Evolutionary conservation across 495 filamentous ascomycete genomes (phyloP), one percentile per base, ranked within the genome.

Genomic region (Aspergillus diversus): DNA sequence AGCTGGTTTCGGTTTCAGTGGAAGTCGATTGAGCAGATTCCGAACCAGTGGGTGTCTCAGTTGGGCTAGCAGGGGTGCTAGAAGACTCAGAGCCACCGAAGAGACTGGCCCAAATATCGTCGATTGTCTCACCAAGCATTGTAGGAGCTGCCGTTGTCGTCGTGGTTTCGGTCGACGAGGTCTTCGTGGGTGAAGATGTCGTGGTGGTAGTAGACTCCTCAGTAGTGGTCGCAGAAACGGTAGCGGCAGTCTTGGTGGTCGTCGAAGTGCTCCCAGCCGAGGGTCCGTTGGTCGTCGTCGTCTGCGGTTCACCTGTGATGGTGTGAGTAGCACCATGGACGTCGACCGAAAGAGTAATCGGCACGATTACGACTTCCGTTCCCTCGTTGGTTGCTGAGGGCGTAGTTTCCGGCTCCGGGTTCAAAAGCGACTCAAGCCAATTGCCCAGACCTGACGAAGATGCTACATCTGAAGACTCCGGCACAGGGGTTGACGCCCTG

Each of bases 321-420:
- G 72, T 72, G 47, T 70, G 68, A 5, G 72, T 69, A 31, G 60
- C 57, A 48, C 72, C 72, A 54, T 70, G 42, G n/a, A 49, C 35
- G 49, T 70, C 72, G 32, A 74, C 63, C 4, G 68, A 74, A 13
- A 74, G 59, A 27, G 67, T 70, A 11, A 73, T 63, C 13, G 57
- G 73, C 33, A 66, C 59, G 55, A 63, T 68, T 7, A 68, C 71
- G 51, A 63, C 72, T 55, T 50, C 64, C 58, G 43, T 69, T 56
- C 53, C 61, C 55, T 21, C 52, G 53, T 42, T 67, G 62, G 33
- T 65, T 55, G 49, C 61, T 58, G 65, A 63, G 52, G 57, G 59
- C 57, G 64, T 21, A 49, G 58, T 65, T 27, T 34, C 46, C 21
- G 63, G 49, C 9, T 21, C 27, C 4, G 52, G 31, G 37, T 31